These are phyloP conservation scores for Polyrhizophydium stewartii DNA, from an alignment of 371 early-diverging fungal species.

Conservation along the genomic window DNA sequence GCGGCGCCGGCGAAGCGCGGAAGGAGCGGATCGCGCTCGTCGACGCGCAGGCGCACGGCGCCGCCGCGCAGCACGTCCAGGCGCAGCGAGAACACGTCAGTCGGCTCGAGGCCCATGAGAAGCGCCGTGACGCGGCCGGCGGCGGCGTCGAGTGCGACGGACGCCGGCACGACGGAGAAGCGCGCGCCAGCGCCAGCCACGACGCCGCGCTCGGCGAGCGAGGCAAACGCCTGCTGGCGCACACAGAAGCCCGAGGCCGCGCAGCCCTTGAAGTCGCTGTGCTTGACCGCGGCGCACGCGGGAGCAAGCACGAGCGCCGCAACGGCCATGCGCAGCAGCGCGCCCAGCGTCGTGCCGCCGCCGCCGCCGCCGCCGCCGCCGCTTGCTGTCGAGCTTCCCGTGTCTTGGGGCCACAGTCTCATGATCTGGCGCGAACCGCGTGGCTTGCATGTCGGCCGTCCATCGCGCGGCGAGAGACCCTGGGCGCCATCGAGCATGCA, in stretches of 20 bases:
- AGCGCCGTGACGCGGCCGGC: conserved; percentile 15
- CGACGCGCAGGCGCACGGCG: conserved; percentile 3
- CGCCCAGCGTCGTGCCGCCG: neutral
- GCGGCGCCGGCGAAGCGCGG: conserved; percentile 2
- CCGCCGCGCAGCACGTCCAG: neutral
- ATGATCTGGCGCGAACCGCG: no score
- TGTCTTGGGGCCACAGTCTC: no score
- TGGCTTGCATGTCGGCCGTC: no score
- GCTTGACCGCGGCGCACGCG: conserved; percentile 25
- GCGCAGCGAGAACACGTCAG: neutral
- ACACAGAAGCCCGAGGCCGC: conserved; percentile 84
- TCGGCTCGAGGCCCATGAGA: conserved; percentile 8
- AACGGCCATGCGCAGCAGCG: neutral
- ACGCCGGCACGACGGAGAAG: conserved; percentile 54
- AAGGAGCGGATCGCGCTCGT: neutral
- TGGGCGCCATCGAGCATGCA: no score
- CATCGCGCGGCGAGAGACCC: no score
- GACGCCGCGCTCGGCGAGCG: conserved; percentile 41
- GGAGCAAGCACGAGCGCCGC: neutral
- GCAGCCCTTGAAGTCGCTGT: conserved; percentile 81
- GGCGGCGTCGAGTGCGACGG: conserved; percentile 33
- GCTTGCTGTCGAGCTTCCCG: no score
- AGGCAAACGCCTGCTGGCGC: conserved; percentile 85
- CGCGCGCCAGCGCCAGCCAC: conserved; percentile 44
- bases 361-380: no score